Evolutionary conservation across 2,329 filamentous ascomycete genomes (phyloP), one percentile per base, ranked within the genome.

Genomic region (Albophoma yamanashiensis): DNA sequence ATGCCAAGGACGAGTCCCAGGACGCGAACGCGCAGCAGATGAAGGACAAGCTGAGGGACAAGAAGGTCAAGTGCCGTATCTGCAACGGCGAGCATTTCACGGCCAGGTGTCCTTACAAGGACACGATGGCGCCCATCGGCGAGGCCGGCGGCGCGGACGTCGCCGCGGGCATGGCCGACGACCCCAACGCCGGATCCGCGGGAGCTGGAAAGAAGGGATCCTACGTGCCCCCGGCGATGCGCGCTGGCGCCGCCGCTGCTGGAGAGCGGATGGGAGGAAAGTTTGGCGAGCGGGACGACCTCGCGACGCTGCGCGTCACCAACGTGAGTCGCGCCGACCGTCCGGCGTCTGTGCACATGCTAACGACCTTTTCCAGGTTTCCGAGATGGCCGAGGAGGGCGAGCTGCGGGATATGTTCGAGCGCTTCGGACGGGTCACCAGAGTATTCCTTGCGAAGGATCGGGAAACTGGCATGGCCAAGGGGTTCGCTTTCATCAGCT

Each of bases 21-120:
- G 85, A 87, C 69, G 78, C 83, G 71, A 89, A 90, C 75, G 86
- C 88, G 69, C 85, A 89, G 77, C 82, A 82, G 69, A 84, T 89
- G 79, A 89, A 89, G 79, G 85, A 88, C 73, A 88, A 90, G 79
- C 83, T 97, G 71, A 96, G 94, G 85, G 92, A 97, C 81, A 96
- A 97, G 86, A 95, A 97, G 82, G 95, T 99, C 82, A 97, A 97
- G 85, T 99, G 94, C 79, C 89, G 94, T 83, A 97, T 99, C 74
- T 99, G 94, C 81, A 90, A 88, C 74, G 94, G 93, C 73, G 94
- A 99, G 82, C 94, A 99, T 86, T 99, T 97, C 83, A 99, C 94
- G 50, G 93, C 93, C 67, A 89, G 94, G 75, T 99, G 94, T 86
- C 94, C 94, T 42, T 99, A 96, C 88, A 99, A 97, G 82, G 94